Base-by-base conservation (phyloP, 2,329 filamentous ascomycete species). In the Orbilia javanica region DNA sequence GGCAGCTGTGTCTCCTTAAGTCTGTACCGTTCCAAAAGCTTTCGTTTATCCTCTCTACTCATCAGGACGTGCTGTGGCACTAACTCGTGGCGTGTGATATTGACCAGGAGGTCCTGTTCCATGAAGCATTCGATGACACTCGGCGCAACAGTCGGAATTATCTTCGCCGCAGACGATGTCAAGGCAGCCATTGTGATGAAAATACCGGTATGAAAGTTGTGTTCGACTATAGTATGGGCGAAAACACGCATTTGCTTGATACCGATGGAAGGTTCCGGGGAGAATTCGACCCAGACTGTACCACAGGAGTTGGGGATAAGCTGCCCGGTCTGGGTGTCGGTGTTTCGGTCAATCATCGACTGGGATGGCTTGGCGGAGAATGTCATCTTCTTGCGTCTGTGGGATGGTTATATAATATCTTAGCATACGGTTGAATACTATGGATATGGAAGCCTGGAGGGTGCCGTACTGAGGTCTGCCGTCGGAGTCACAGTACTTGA, bases 1-100 rank as follows among this genome's bases (percentile, higher is more conserved):
- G 96, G 96, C 83, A 99, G 87, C 86, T 99, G 96, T 8, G 93
- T 97, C 88, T 99, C 96, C 89, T 97, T 98, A 84, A 99, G 86
- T 60, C 96, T 90, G 86, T 99, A 99, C 79, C 96, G 88, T 85
- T 94, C 90, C 78, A 99, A 87, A 82, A 99, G 86, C 42, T 92
- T 91, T 55, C 86, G 86, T 88, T 97, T 97, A 87, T 99, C 96
- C 82, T 96, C 93, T 53, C 90, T 89, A 82, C 93, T 97, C 71
- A 99, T 89, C 78, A 98, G 86, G 42, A 98, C 91, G 84, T 99
- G 96, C 84, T 92, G 94, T 52, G 96, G 96, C 31, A 99, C 96
- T 70, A 99, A 89, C 85, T 98, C 95, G 86, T 99, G 96, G 84
- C 94, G 93, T 76, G 95, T 98, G 85, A 99, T 98, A 86, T 99